Conservation (phyloP, 768 basidiomycete genomes). For the Hemileccinum rubropunctum region DNA sequence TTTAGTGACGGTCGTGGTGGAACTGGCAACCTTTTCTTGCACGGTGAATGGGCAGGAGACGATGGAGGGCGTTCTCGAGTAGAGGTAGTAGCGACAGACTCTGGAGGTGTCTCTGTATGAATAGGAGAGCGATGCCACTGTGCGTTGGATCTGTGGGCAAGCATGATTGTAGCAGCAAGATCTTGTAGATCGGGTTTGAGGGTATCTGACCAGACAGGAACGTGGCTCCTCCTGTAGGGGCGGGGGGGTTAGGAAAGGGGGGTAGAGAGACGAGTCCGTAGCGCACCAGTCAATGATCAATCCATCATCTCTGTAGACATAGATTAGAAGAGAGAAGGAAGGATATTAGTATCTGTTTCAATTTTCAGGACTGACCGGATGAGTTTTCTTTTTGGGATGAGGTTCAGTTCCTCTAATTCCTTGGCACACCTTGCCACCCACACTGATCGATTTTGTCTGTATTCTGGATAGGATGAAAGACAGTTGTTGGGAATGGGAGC, state of each 20-base stretch:
- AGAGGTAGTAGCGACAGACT: background rate
- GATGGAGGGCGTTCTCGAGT: background rate
- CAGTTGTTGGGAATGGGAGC: constrained; percentile 27
- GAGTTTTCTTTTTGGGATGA: constrained; percentile 23
- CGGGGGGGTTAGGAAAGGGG: background rate
- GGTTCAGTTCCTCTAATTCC: constrained; percentile 20
- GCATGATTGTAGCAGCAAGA: constrained; percentile 27
- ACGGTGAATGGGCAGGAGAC: background rate
- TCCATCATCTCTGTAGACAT: constrained; percentile 24
- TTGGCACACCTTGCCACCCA: constrained; percentile 21
- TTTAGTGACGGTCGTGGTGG: constrained; percentile 18
- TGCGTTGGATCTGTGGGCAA: constrained; percentile 27
- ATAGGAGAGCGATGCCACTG: constrained; percentile 2
- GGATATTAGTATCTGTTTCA: background rate
- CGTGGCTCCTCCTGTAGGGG: constrained; percentile 25
- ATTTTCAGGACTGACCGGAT: constrained; percentile 23
- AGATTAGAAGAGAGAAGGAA: background rate
- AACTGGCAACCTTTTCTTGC: constrained; percentile 15
- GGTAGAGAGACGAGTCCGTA: background rate
- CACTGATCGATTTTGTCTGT: constrained; percentile 18
- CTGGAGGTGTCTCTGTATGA: background rate
- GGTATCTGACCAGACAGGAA: constrained; percentile 33
- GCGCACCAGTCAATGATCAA: constrained; percentile 31
- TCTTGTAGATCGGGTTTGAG: constrained; percentile 24
- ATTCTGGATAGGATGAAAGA: constrained; percentile 13